Evolutionary conservation across 331 rosid species (phyloP).

Genomic region (Quercus lobata): DNA sequence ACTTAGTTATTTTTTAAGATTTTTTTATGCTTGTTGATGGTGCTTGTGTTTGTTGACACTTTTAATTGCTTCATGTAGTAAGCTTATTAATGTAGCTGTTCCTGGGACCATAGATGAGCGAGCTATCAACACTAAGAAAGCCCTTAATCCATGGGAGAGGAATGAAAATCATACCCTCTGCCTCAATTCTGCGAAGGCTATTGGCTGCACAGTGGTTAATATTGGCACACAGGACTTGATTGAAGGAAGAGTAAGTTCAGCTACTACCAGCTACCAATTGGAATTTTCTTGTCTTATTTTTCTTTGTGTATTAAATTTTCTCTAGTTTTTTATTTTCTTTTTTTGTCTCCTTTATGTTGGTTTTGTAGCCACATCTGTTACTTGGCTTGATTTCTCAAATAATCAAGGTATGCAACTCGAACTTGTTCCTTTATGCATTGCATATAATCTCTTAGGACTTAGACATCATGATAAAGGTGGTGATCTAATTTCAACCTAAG

Average conservation of each 20-base stretch:
- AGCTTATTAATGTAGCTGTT: constrained; percentile 89
- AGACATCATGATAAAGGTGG: background rate
- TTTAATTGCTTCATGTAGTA: constrained; percentile 44
- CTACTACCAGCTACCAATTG: constrained; percentile 3
- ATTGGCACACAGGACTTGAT: constrained; percentile 86
- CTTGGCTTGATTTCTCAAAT: constrained; percentile 95
- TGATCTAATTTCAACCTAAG: constrained; percentile 1
- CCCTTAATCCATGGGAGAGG: constrained; percentile 97
- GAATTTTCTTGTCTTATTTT: background rate
- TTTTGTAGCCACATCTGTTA: constrained; percentile 72
- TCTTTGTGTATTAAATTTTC: constrained; percentile 4
- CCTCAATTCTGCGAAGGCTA: constrained; percentile 95
- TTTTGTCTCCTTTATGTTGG: constrained; percentile 1
- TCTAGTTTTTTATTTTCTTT: background rate
- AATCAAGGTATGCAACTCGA: constrained; percentile 62
- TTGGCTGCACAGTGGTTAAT: constrained; percentile 97
- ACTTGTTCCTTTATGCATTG: constrained; percentile 5
- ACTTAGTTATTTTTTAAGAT: constrained; percentile 1
- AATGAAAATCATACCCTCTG: constrained; percentile 94
- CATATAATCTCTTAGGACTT: constrained; percentile 4
- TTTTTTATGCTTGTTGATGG: constrained; percentile 6
- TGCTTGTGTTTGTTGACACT: constrained; percentile 23
- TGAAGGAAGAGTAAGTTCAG: constrained; percentile 81
- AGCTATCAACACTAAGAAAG: constrained; percentile 83
- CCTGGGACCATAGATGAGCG: constrained; percentile 98